A percentile compares a stretch with the other conserved stretches of the same genome.
Conservation (phyloP, 1,139 yeast genomes). For the Debaryomyces nepalensis region DNA sequence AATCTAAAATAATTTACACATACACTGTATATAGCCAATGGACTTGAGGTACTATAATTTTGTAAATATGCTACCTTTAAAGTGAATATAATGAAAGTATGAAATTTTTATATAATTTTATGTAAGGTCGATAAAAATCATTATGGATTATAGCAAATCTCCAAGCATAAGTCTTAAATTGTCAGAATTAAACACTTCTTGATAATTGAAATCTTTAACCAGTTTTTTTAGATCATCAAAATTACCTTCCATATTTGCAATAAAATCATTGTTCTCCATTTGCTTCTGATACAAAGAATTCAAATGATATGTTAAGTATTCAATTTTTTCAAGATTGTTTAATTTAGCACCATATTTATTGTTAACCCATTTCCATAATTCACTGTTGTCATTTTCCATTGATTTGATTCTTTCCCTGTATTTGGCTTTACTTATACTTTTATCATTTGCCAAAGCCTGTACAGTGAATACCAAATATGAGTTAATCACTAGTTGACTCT, state of each 20-base stretch:
- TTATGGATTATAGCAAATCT: conserved; percentile 13
- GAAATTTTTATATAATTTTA: background rate
- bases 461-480: conserved; percentile 24
- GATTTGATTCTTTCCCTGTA: conserved; percentile 10
- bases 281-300: conserved; percentile 18
- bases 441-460: conserved; percentile 14
- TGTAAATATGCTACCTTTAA: conserved; percentile 14
- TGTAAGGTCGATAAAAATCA: background rate
- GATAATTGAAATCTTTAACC: conserved; percentile 22
- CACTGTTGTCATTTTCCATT: conserved; percentile 15
- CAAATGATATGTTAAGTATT: conserved; percentile 29
- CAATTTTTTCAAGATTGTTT: conserved; percentile 27
- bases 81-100: conserved; percentile 10
- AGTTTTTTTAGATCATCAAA: conserved; percentile 21
- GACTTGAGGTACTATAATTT: background rate
- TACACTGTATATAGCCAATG: conserved; percentile 13
- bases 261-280: conserved; percentile 12
- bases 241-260: conserved; percentile 15
- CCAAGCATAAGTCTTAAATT: conserved; percentile 19
- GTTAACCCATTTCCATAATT: conserved; percentile 34
- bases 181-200: conserved; percentile 21
- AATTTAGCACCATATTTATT: conserved; percentile 25
- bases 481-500: conserved; percentile 31
- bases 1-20: background rate
- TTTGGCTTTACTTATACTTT: conserved; percentile 3